Conservation (phyloP, 2,329 filamentous ascomycete genomes). For the Paecilomyces fulvus region DNA sequence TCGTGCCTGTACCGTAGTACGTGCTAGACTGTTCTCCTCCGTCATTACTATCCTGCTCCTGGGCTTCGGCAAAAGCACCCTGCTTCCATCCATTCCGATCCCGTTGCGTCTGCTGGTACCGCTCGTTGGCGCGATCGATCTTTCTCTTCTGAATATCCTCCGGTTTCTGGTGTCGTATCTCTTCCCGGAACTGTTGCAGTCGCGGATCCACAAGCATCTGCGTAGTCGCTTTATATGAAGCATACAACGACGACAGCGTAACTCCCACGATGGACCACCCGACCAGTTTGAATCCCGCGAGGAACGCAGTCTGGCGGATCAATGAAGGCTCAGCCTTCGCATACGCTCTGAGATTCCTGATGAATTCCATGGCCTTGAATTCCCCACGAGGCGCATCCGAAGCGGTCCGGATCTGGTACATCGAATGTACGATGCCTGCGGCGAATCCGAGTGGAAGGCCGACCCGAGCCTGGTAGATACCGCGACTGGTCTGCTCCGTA, state of each 20-base stretch:
- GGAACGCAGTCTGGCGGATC: neutral
- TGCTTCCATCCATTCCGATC: constrained; percentile 2
- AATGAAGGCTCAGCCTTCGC: constrained; percentile 2
- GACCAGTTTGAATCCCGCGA: constrained; percentile 8
- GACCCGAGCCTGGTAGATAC: constrained; percentile 13
- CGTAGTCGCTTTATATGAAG: constrained; percentile 8
- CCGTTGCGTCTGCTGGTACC: neutral
- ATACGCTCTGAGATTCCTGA: constrained; percentile 3
- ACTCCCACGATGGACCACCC: constrained; percentile 7
- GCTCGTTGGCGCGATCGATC: constrained; percentile 7
- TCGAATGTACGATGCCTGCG: constrained; percentile 3
- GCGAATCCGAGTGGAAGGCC: constrained; percentile 13
- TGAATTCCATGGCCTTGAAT: neutral
- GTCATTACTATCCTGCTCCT: neutral
- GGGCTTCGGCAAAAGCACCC: constrained; percentile 1
- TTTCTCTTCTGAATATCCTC: constrained; percentile 15
- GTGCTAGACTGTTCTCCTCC: neutral
- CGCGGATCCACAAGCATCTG: constrained; percentile 14
- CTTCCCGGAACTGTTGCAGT: constrained; percentile 13
- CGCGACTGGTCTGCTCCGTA: constrained; percentile 11
- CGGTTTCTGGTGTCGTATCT: constrained; percentile 10
- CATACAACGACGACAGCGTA: constrained; percentile 4
- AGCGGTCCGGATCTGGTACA: constrained; percentile 2
- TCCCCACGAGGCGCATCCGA: neutral
- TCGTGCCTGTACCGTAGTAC: neutral